phyloP scores from a whole-genome alignment of 768 basidiomycete species.

The Coprinopsis sp. region DNA sequence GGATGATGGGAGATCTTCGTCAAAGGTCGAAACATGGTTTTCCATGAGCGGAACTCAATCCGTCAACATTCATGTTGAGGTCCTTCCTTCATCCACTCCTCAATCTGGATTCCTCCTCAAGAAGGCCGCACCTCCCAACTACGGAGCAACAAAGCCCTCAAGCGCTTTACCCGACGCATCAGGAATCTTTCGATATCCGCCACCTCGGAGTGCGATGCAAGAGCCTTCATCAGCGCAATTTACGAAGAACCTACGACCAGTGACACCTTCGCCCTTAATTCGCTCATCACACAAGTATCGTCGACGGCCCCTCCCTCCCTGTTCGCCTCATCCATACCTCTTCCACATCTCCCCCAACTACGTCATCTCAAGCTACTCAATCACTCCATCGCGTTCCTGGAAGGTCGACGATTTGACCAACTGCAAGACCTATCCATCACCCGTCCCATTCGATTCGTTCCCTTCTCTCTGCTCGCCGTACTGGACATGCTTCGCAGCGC shows the following conservation, averaged over 20 bases:
- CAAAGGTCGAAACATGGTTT: slow-evolving; percentile 30
- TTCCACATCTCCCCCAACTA: slow-evolving; percentile 6
- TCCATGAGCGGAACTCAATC: slow-evolving; percentile 21
- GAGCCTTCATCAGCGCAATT: slow-evolving; percentile 16
- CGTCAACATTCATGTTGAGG: slow-evolving; percentile 19
- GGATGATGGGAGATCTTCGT: slow-evolving; percentile 7
- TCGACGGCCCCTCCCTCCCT: slow-evolving; percentile 7
- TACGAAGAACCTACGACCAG: slow-evolving; percentile 11
- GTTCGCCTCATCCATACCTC: slow-evolving; percentile 1
- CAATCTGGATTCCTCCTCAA: not conserved
- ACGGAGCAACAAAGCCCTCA: not conserved
- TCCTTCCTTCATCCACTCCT: not conserved
- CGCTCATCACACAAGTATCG: not conserved
- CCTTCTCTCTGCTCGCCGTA: slow-evolving; percentile 18
- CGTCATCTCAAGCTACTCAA: slow-evolving; percentile 17
- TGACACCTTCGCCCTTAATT: slow-evolving; percentile 2
- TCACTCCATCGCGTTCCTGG: slow-evolving; percentile 18
- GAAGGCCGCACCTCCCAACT: not conserved
- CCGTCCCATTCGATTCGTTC: slow-evolving; percentile 21
- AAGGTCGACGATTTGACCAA: slow-evolving; percentile 9
- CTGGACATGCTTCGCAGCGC: slow-evolving; percentile 15
- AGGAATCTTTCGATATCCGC: slow-evolving; percentile 15
- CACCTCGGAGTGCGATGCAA: slow-evolving; percentile 17
- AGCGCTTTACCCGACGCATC: slow-evolving; percentile 14
- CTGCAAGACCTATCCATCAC: slow-evolving; percentile 18